Conservation (phyloP, 345 rosid species). For the Nasturtium officinale region DNA sequence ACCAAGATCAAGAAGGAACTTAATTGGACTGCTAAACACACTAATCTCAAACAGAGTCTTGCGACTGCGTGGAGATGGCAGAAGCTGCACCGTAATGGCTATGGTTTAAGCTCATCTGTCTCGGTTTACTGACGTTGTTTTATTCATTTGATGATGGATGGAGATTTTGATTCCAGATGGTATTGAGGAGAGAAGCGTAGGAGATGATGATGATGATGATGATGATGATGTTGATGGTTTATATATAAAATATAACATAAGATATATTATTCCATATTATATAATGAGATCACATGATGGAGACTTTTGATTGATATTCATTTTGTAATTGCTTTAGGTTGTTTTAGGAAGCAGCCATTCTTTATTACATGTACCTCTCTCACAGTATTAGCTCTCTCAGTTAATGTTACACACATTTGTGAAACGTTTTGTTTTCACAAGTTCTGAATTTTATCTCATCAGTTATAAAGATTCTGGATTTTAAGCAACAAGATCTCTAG, state of each 20-base stretch:
- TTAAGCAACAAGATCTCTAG: neutral
- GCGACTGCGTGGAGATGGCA: conserved; percentile 74
- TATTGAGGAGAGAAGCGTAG: conserved; percentile 13
- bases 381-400: neutral
- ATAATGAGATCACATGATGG: conserved; percentile 23
- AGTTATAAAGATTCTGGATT: neutral
- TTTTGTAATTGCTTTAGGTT: conserved; percentile 41
- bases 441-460: neutral
- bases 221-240: conserved; percentile 24
- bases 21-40: conserved; percentile 61
- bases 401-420: neutral
- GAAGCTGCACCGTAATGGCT: conserved; percentile 57
- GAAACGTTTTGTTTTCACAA: neutral
- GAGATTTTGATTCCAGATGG: conserved; percentile 39
- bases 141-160: conserved; percentile 31
- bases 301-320: conserved; percentile 35
- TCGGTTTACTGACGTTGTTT: conserved; percentile 39
- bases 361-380: conserved; percentile 20
- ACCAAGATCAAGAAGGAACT: conserved; percentile 53
- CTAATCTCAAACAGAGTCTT: conserved; percentile 59
- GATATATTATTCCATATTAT: conserved; percentile 20
- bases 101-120: conserved; percentile 38
- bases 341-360: conserved; percentile 38
- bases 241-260: conserved; percentile 26
- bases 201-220: conserved; percentile 29